Evolutionary conservation across 257 asterid species (phyloP).

Genomic region (Nicotiana tabacum): DNA sequence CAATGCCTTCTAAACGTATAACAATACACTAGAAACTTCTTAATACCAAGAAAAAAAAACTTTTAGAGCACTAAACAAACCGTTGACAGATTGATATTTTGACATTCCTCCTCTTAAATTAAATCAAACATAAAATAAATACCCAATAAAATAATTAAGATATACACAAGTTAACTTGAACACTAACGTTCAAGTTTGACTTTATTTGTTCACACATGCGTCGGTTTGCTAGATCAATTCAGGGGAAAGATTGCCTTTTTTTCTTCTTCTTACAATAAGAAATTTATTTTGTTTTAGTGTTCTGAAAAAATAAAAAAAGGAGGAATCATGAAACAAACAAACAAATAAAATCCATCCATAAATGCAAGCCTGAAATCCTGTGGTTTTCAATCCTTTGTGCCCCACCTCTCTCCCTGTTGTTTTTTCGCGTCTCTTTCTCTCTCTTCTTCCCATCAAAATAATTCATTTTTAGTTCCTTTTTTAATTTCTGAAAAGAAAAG

Average conservation of each 20-base stretch:
- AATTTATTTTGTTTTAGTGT: background rate
- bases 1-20: background rate
- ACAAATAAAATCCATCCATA: constrained; percentile 48
- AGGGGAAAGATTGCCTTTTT: background rate
- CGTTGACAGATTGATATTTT: background rate
- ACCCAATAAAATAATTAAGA: too few relatives aligned
- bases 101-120: background rate
- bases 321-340: background rate
- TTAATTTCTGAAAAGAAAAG: constrained; percentile 13
- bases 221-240: background rate
- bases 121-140: background rate
- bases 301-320: background rate
- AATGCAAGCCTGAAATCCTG: constrained; percentile 51
- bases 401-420: constrained; percentile 42
- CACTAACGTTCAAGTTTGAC: too few relatives aligned
- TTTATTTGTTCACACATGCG: too few relatives aligned
- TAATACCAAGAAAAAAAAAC: background rate
- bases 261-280: background rate
- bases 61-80: background rate
- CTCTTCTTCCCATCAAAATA: constrained; percentile 22
- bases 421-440: constrained; percentile 41
- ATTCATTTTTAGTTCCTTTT: constrained; percentile 32
- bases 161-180: too few relatives aligned
- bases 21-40: background rate
- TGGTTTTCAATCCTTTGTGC: constrained; percentile 59